Evolutionary conservation across 352 stramenopile species (phyloP), one percentile per base, ranked within the genome.

Genomic region (Phytophthora multivora): DNA sequence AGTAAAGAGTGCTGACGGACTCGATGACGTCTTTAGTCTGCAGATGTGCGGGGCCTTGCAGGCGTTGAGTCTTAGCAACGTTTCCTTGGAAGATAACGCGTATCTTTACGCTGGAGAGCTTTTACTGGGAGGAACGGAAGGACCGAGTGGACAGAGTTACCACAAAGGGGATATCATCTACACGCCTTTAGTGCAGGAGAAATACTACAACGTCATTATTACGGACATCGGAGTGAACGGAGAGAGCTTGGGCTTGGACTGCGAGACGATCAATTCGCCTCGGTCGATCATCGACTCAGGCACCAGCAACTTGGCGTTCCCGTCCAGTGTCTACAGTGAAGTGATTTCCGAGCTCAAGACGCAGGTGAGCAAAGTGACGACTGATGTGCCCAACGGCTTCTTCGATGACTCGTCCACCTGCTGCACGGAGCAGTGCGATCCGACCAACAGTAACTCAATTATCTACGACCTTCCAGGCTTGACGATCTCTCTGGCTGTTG

Each of bases 31-130:
- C 13, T 93, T 95, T 61, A 90, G 80, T 41, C 53, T 91, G 59
- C 80, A 90, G 45, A 79, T 95, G 64, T 95, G 86, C 42, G 86
- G 86, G 35, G 78, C 82, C 25, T 65, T 95, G n/a, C 86, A 95
- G 66, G 62, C 72, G 28, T 66, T 91, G 36, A 71, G 69, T 30
- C 53, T 79, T 13, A 63, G 69, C 13, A 77, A 82, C 23, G 50
- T 79, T 5, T 73, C 77, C 2, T 36, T 65, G 3, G 30, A 59
- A 16, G 62, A 80, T n/a, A 51, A 71, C 33, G 54, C 67, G 43
- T 69, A 76, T 57, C 26, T 89, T 30, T 85, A 89, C 60, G 74
- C 77, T 5, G 83, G 81, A 7, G 78, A 88, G 45, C 43, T 93
- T 5, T 13, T 95, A 10, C 55, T 95, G 10, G 86, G 86, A 13